Percentiles rank a stretch among this genome's conserved stretches.
These are phyloP conservation scores for Lathyrus sativus DNA, from an alignment of 306 rosid genomes.

Conservation along the genomic window DNA sequence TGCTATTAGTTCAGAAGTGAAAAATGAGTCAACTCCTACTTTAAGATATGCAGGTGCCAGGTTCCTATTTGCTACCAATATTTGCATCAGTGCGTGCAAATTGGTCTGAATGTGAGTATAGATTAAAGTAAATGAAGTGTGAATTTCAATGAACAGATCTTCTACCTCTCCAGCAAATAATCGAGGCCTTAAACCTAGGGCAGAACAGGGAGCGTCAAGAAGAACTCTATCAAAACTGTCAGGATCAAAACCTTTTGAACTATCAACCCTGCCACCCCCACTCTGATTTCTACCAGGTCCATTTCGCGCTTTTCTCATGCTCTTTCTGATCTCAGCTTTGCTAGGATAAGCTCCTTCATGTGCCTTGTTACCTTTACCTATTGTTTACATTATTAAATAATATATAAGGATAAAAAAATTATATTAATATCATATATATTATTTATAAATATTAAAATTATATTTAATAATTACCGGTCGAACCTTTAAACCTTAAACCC, in stretches of 20 bases:
- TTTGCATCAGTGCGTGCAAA: conserved; percentile 1
- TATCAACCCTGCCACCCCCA: conserved; percentile 71
- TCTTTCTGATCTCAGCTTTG: conserved; percentile 78
- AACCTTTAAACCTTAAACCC: no score
- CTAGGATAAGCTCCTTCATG: conserved; percentile 58
- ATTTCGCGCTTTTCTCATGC: conserved; percentile 62
- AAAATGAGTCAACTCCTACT: conserved; percentile 32
- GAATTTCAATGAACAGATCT: conserved; percentile 24
- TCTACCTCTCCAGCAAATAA: conserved; percentile 86
- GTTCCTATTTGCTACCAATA: conserved; percentile 9
- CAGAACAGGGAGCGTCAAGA: conserved; percentile 98
- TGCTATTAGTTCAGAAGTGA: neutral
- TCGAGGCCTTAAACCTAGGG: conserved; percentile 95
- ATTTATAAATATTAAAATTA: no score
- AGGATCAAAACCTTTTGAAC: conserved; percentile 81
- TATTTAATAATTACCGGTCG: no score
- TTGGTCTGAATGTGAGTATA: neutral
- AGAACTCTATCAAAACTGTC: conserved; percentile 94
- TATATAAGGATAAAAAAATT: no score
- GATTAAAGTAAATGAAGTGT: conserved; percentile 3
- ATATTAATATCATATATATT: no score
- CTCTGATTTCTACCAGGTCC: conserved; percentile 90
- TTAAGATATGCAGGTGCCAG: conserved; percentile 6
- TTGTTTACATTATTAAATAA: conserved; percentile 30
- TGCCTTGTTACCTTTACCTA: conserved; percentile 53